Base-by-base conservation (phyloP, 2,329 filamentous ascomycete genomes). In the Zymoseptoria tritici region DNA sequence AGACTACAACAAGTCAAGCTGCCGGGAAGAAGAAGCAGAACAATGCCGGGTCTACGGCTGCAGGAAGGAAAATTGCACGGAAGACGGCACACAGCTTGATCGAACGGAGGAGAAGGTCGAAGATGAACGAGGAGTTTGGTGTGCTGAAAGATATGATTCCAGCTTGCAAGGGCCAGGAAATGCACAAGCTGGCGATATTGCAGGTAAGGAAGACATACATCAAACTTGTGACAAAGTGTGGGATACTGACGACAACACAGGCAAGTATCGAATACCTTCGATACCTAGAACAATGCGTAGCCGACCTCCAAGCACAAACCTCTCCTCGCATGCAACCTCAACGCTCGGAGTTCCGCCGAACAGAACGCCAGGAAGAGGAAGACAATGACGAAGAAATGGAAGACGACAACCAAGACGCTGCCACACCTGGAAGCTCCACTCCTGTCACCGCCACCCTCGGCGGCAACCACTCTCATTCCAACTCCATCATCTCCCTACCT, bases 111-210 rank as follows among this genome's bases (percentile, higher is more conserved):
- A 80, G 94, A 68, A 82, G 94, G 63, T 96, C 90, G 11, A 99
- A 97, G 79, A 99, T 97, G 93, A 97, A 99, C 68, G 93, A 97
- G 73, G 94, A 97, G 76, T 97, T 97, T 77, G 89, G 86, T 1
- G 88, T 95, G 16, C 78, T 97, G 65, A 97, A 97, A 77, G 84
- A 88, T 68, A 91, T 99, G 89, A 95, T 97, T 59, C 94, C 94
- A 0, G 93, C 94, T 2, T 97, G 94, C 74, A 85, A 84, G n/a
- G 92, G 91, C 6, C 84, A 87, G 66, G 93, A 97, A 71, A 97
- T 97, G 94, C 94, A 97, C 75, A 99, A 99, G 76, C 79, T 97
- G 59, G 91, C 92, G 16, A 97, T 97, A 67, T 77, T 97, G 55
- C 91, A 97, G 84, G 92, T 95, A 74, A 64, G 81, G 4, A 13